Base-by-base conservation (phyloP, 768 basidiomycete genomes). In the Fistulinella prunicolor region DNA sequence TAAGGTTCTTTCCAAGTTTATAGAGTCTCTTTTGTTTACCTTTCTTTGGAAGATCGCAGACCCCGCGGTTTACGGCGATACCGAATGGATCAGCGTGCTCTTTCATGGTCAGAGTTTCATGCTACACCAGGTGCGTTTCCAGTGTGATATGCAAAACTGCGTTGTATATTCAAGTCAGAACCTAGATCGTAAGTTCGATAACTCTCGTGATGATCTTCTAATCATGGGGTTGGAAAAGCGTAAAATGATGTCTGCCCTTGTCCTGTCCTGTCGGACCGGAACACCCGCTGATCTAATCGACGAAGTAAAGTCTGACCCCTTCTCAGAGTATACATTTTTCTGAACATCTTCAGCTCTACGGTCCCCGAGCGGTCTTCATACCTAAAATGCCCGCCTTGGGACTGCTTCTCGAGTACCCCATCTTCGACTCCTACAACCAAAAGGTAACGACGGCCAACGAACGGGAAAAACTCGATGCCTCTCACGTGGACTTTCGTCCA, bases 41-140 rank as follows among this genome's bases (percentile, higher is more conserved):
- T 0, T 10, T 23, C 19, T 46, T n/a, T 23, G 9, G 50, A 46
- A 93, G 90, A 72, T 94, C 37, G 72, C 78, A 6, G 89, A 95
- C 42, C 94, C 95, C n/a, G 81, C 78, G 4, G 87, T 95, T 3
- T 86, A 92, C 52, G 92, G 89, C 19, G 85, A 84, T 32, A 94
- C 89, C 2, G 95, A 99, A 62, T 98, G 95, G 94, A 81, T 98
- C 37, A 88, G 87, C 38, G 84, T 98, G 17, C 73, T 88, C 50
- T 87, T 96, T 64, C 93, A 98, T 63, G 96, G 95, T 0, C 96
- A 99, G 67, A 94, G 91, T 58, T 99, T 99, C 67, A 98, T 99
- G 96, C 70, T 99, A 45, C 95, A 99, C 67, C 96, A 99, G 76
- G 94, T 94, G 59, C 44, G 76, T 70, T n/a, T 26, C 55, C 38